phyloP scores from a whole-genome alignment of 176 grass and related monocot genomes.

The Ananas comosus region DNA sequence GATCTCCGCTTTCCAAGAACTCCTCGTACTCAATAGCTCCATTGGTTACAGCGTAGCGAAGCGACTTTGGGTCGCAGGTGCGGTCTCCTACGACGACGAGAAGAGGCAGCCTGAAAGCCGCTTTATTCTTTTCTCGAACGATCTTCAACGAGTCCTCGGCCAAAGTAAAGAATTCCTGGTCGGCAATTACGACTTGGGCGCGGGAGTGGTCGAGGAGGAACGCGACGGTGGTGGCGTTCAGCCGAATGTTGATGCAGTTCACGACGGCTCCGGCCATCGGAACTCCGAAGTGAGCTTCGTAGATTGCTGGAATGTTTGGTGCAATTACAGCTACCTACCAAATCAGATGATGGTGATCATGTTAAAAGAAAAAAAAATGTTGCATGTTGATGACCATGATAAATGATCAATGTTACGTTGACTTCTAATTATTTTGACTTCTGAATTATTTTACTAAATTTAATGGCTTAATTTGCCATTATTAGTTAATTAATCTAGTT shows the following conservation, averaged over 20 bases:
- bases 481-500: too few species aligned
- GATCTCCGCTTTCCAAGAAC: slow-evolving; percentile 64
- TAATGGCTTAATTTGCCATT: too few species aligned
- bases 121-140: slow-evolving; percentile 48
- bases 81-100: slow-evolving; percentile 54
- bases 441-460: too few species aligned
- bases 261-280: slow-evolving; percentile 86
- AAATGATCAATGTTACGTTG: too few species aligned
- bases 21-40: slow-evolving; percentile 75
- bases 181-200: slow-evolving; percentile 68
- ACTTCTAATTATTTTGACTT: too few species aligned
- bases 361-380: not conserved
- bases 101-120: slow-evolving; percentile 41
- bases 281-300: slow-evolving; percentile 82
- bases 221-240: slow-evolving; percentile 62
- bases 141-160: slow-evolving; percentile 70
- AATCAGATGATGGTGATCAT: not conserved
- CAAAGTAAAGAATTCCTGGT: slow-evolving; percentile 78
- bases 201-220: slow-evolving; percentile 76
- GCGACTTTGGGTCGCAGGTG: slow-evolving; percentile 38
- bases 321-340: slow-evolving; percentile 75
- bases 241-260: slow-evolving; percentile 64
- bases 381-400: too few species aligned
- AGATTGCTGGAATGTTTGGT: slow-evolving; percentile 77
- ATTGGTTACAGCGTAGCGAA: slow-evolving; percentile 51